Percentiles rank a stretch among this genome's conserved stretches.
Evolutionary conservation across 345 rosid species (phyloP).

Genomic region (Cardiospermum halicacabum): DNA sequence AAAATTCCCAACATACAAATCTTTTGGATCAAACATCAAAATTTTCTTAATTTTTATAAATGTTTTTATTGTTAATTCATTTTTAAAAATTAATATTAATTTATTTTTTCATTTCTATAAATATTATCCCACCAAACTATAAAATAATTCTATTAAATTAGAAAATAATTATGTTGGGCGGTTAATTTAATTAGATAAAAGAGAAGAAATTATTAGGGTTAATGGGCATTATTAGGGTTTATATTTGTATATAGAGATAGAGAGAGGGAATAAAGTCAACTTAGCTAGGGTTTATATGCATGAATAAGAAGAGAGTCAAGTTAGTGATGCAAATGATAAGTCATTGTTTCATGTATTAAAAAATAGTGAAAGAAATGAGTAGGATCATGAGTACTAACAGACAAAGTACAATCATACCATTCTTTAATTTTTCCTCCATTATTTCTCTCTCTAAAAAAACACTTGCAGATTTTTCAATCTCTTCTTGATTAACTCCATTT

Average conservation of each 20-base stretch:
- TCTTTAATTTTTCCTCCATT: background rate
- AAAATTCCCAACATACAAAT: too few relatives aligned
- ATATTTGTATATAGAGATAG: constrained; percentile 14
- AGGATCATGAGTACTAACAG: constrained; percentile 31
- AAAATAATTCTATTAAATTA: too few relatives aligned
- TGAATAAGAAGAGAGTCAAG: constrained; percentile 16
- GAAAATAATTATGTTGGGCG: background rate
- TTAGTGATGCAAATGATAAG: constrained; percentile 24
- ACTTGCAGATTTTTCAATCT: constrained; percentile 20
- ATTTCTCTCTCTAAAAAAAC: background rate
- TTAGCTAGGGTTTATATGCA: constrained; percentile 14
- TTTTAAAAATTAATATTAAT: too few relatives aligned
- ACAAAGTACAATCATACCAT: constrained; percentile 30
- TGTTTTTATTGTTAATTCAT: too few relatives aligned
- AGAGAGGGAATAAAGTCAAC: constrained; percentile 23
- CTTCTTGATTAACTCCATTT: constrained; percentile 21
- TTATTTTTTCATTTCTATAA: too few relatives aligned
- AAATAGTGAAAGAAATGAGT: constrained; percentile 29
- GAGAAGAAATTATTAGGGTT: background rate
- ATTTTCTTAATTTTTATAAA: too few relatives aligned
- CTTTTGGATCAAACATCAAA: too few relatives aligned
- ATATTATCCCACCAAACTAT: too few relatives aligned
- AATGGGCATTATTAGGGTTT: background rate
- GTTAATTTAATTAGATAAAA: constrained; percentile 3
- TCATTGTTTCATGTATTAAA: constrained; percentile 16